phyloP scores from a whole-genome alignment of 129 eudicot genomes.

The Helianthus annuus region DNA sequence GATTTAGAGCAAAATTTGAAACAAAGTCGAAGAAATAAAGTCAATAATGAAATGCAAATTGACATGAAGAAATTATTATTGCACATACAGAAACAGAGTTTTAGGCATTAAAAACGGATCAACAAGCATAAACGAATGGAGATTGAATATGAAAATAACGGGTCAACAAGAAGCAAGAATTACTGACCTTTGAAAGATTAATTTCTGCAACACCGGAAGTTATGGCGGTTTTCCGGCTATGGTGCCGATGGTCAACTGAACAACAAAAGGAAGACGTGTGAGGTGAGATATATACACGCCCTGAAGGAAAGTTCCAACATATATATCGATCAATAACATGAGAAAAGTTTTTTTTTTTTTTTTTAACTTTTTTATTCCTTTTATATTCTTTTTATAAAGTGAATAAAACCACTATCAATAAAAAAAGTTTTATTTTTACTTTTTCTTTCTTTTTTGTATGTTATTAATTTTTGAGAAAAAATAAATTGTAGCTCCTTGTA shows the following conservation, averaged over 20 bases:
- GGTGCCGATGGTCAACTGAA: neutral
- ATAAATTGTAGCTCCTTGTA: too few relatives aligned
- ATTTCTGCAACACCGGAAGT: constrained; percentile 22
- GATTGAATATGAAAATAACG: neutral
- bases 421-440: too few relatives aligned
- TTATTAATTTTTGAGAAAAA: too few relatives aligned
- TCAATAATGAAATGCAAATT: neutral
- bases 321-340: neutral
- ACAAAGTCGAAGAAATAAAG: neutral
- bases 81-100: constrained; percentile 6
- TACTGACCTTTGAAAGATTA: neutral
- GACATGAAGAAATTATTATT: constrained; percentile 4
- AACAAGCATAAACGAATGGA: constrained; percentile 27
- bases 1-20: neutral
- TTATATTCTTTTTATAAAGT: too few relatives aligned
- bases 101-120: constrained; percentile 54
- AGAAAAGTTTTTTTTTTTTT: too few relatives aligned
- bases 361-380: too few relatives aligned
- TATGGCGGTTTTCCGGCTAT: constrained; percentile 24
- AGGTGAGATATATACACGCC: neutral
- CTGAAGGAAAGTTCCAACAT: neutral
- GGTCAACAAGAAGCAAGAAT: constrained; percentile 2
- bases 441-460: too few relatives aligned
- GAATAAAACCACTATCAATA: too few relatives aligned
- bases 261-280: neutral